phyloP scores from a whole-genome alignment of 129 eudicot species.

The Flaveria trinervia region DNA sequence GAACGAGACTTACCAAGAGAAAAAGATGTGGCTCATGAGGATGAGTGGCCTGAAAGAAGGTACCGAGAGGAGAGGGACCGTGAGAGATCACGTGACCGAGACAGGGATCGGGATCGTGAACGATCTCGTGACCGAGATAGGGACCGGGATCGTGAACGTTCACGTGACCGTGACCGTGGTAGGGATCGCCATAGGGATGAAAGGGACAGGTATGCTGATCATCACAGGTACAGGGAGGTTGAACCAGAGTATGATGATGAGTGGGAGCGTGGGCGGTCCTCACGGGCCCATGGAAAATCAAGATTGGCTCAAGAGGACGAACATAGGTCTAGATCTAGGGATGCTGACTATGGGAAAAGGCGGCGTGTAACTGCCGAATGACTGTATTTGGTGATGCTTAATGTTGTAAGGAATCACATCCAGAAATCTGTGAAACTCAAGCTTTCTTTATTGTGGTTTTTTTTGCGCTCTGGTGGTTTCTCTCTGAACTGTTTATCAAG shows the following conservation, averaged over 20 bases:
- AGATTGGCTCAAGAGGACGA: conserved; percentile 65
- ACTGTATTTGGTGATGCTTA: conserved; percentile 13
- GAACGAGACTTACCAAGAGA: conserved; percentile 69
- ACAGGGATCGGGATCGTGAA: conserved; percentile 51
- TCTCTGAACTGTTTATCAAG: conserved; percentile 24
- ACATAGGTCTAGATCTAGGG: conserved; percentile 70
- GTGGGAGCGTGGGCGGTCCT: conserved; percentile 77
- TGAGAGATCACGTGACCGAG: conserved; percentile 53
- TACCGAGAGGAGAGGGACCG: conserved; percentile 66
- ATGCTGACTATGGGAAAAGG: conserved; percentile 87
- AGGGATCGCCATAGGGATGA: conserved; percentile 69
- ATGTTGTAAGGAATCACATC: conserved; percentile 25
- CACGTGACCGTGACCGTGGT: conserved; percentile 55
- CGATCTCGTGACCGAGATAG: conserved; percentile 50
- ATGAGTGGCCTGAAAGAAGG: conserved; percentile 68
- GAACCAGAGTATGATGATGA: conserved; percentile 75
- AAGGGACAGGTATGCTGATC: conserved; percentile 67
- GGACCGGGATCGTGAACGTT: conserved; percentile 42
- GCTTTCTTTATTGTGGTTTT: conserved; percentile 33
- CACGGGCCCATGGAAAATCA: conserved; percentile 67
- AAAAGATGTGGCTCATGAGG: conserved; percentile 59
- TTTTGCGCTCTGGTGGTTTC: conserved; percentile 25
- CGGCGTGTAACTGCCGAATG: conserved; percentile 73
- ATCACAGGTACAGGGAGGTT: conserved; percentile 70
- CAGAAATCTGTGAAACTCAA: conserved; percentile 23